Evolutionary conservation across 2,329 filamentous ascomycete species (phyloP), one percentile per base, ranked within the genome.

Genomic region (Phaeoacremonium minimum): DNA sequence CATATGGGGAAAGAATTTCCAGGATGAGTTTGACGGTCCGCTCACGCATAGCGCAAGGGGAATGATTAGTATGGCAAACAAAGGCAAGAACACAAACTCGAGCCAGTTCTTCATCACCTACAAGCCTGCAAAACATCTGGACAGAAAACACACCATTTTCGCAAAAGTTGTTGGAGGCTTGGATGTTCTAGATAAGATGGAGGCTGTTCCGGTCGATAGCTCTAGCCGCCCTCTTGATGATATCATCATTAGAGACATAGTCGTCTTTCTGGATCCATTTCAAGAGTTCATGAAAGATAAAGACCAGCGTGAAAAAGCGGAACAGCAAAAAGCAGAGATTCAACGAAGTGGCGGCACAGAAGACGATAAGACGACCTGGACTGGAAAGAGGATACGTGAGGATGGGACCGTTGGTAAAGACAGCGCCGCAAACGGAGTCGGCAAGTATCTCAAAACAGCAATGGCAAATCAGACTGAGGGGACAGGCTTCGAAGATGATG

Each of bases 81-180:
- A 98, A 58, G 93, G 93, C 40, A 96, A 96, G 56, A 91, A 96
- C 55, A 97, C 91, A 15, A 98, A 98, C 63, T 93, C 87, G 7
- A 87, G 80, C 48, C 93, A 98, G 61, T 98, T 83, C 57, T 98
- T 97, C 69, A 85, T 98, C 55, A 87, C 85, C 0, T 98, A 98
- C 60, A 83, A 87, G 34, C 72, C 85, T 1, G 79, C 83, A 1
- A 82, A 85, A 45, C 93, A 98, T 63, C 75, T 98, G 1, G 88
- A 98, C 60, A 77, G 83, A 41, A 98, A 98, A 56, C 93, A 98
- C 62, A 97, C 93, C n/a, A 86, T 98, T 28, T 98, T 98, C 52
- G 93, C 84, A 3, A 80, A 81, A 26, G 80, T 97, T 1, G 84
- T 94, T 2, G 87, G 85, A 18, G 91, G 85, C 1, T 52, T 82